phyloP scores from a whole-genome alignment of 495 filamentous ascomycete species.

The Penicillium desertorum region DNA sequence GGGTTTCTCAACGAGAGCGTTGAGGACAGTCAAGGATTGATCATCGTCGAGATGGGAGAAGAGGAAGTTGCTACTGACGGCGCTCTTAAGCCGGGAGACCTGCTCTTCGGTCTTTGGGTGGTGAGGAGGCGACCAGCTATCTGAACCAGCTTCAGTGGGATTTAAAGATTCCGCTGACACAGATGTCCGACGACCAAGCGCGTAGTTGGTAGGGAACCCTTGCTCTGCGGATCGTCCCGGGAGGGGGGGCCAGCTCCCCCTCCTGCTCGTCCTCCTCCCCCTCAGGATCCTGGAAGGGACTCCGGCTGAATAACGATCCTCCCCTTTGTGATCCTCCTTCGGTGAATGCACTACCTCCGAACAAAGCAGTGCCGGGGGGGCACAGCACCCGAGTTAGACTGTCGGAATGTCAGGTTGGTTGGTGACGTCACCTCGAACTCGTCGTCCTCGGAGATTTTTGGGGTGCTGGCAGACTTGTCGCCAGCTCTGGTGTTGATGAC shows the following conservation, averaged over 20 bases:
- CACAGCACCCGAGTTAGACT: conserved; percentile 31
- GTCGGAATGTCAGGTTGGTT: conserved; percentile 55
- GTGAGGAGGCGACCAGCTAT: conserved; percentile 86
- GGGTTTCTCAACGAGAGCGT: conserved; percentile 89
- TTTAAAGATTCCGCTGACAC: conserved; percentile 96
- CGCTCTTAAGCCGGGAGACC: conserved; percentile 69
- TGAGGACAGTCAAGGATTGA: conserved; percentile 79
- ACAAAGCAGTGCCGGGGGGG: conserved; percentile 22
- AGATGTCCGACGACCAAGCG: conserved; percentile 87
- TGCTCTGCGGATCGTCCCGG: conserved; percentile 47
- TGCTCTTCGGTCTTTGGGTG: conserved; percentile 83
- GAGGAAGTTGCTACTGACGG: conserved; percentile 87
- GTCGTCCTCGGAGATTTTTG: conserved; percentile 59
- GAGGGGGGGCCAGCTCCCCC: conserved; percentile 32
- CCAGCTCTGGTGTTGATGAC: conserved; percentile 45
- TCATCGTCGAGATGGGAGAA: conserved; percentile 95
- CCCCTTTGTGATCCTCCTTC: conserved; percentile 23
- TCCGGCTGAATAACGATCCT: conserved; percentile 36
- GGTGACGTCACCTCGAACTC: conserved; percentile 65
- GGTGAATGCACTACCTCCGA: conserved; percentile 34
- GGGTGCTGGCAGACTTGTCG: conserved; percentile 38
- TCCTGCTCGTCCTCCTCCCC: conserved; percentile 27
- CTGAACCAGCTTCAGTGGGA: conserved; percentile 74
- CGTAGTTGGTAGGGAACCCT: conserved; percentile 89
- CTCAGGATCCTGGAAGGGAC: conserved; percentile 37